phyloP scores from a whole-genome alignment of 495 filamentous ascomycete species.

The Aspergillus indologenus region DNA sequence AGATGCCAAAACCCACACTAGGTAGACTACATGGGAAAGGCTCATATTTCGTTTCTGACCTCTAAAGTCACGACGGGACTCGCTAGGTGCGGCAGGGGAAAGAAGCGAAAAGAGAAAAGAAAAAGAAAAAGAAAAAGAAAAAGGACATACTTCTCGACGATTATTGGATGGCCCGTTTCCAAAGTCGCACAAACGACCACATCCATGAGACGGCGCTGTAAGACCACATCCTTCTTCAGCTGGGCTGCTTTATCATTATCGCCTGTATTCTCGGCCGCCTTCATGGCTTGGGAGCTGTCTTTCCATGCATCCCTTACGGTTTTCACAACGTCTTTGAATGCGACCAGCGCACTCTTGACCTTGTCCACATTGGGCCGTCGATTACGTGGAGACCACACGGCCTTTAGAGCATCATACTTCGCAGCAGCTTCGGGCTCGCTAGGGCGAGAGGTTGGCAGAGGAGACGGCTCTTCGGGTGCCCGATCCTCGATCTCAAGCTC shows the following conservation, averaged over 20 bases:
- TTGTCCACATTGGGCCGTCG: constrained; percentile 41
- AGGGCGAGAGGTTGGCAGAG: constrained; percentile 50
- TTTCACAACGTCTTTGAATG: constrained; percentile 62
- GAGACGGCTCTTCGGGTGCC: constrained; percentile 46
- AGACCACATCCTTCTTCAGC: constrained; percentile 48
- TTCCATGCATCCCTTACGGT: constrained; percentile 62
- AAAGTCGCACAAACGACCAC: constrained; percentile 57
- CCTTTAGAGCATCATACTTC: constrained; percentile 61
- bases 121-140: constrained; percentile 18
- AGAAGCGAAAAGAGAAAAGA: constrained; percentile 25
- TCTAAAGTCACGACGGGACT: constrained; percentile 33
- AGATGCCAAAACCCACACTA: constrained; percentile 26
- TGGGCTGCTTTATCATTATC: constrained; percentile 38
- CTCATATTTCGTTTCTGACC: constrained; percentile 35
- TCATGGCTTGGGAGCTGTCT: constrained; percentile 54
- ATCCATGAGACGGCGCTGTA: constrained; percentile 58
- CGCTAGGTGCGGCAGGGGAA: constrained; percentile 19
- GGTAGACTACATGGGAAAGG: constrained; percentile 34
- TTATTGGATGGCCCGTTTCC: constrained; percentile 59
- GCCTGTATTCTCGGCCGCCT: constrained; percentile 53
- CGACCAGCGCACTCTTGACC: constrained; percentile 50
- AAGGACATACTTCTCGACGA: constrained; percentile 61
- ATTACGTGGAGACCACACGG: constrained; percentile 61
- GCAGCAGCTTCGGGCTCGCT: constrained; percentile 52
- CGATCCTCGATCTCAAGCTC: constrained; percentile 51